phyloP scores from a whole-genome alignment of 2,329 filamentous ascomycete genomes.

The Phoma herbarum region DNA sequence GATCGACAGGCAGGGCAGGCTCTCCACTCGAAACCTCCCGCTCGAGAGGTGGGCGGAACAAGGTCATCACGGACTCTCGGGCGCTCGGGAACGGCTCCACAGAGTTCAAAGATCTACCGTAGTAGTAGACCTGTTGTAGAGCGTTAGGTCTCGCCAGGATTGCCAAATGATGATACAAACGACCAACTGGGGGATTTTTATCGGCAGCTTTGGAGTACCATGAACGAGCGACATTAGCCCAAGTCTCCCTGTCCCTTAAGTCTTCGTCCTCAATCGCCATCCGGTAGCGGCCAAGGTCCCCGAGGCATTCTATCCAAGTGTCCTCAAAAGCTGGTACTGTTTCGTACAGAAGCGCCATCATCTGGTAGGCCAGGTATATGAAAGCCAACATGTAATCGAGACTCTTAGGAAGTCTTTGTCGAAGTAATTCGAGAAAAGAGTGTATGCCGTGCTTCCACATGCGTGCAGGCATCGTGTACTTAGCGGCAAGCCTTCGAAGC shows the following conservation, averaged over 20 bases:
- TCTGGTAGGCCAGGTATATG: constrained; percentile 87
- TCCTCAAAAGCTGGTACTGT: constrained; percentile 84
- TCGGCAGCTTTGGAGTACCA: constrained; percentile 87
- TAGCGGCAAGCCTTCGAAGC: constrained; percentile 73
- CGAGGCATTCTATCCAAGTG: constrained; percentile 93
- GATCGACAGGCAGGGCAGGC: constrained; percentile 57
- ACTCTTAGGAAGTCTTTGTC: constrained; percentile 74
- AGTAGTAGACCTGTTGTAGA: constrained; percentile 76
- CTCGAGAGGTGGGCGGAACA: background rate
- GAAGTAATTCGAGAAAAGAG: constrained; percentile 75
- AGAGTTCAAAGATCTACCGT: constrained; percentile 74
- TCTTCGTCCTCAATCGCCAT: constrained; percentile 94
- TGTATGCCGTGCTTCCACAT: constrained; percentile 97
- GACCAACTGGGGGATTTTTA: constrained; percentile 75
- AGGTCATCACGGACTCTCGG: constrained; percentile 71
- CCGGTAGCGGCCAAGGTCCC: constrained; percentile 82
- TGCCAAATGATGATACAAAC: constrained; percentile 88
- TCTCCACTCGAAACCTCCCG: background rate
- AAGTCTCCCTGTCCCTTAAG: constrained; percentile 76
- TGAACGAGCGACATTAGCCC: constrained; percentile 79
- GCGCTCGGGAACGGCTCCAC: constrained; percentile 72
- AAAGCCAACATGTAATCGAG: constrained; percentile 91
- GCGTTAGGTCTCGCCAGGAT: constrained; percentile 76
- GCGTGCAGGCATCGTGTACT: constrained; percentile 89
- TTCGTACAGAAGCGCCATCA: constrained; percentile 87